Base-by-base conservation (phyloP, 1,284 basidiomycete species). In the Tranzscheliella williamsii region DNA sequence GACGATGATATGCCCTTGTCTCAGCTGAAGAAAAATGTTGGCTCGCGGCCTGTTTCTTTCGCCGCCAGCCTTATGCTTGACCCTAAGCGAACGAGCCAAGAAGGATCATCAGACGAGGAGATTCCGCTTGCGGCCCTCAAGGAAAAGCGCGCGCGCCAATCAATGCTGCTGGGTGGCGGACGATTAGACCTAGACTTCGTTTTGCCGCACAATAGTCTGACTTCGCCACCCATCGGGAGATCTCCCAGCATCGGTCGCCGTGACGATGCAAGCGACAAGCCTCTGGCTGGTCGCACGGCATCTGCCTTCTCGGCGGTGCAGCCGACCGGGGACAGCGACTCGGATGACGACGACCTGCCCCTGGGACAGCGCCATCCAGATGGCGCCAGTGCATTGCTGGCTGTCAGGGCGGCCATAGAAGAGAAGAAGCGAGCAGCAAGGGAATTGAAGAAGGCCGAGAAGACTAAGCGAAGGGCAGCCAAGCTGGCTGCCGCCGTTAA, bases 1-100 rank as follows among this genome's bases (percentile, higher is more conserved):
- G 70, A 73, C 18, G 70, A 72, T 33, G 65, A 72, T 34, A 29
- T 68, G 13, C 70, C 70, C 4, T 53, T 73, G 8, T 40, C 63
- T 11, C 70, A 67, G 30, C 42, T 73, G 36, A 67, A 58, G 42
- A 64, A 52, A 33, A 67, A 56, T 5, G 50, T 58, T 7, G 45
- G 50, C 23, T 56, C 49, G 36, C 63, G 51, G 9, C 63, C 56
- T 0, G 36, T 42, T 9, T 62, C 58, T 26, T 20, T 64, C n/a
- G 58, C 52, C 17, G 44, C 60, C 7, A 53, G 60, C 9, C 49
- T 63, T 5, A 41, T 36, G 36, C 42, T 57, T 9, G 12, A 39
- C 7, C 26, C 46, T 4, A 30, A 26, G 4, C 21, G 29, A 21
- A 24, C 42, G 2, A 33, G 44, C 38, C 23, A 46, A 4, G 55